Evolutionary conservation across 2,329 filamentous ascomycete species (phyloP).

Genomic region (Cladosporium sp.): DNA sequence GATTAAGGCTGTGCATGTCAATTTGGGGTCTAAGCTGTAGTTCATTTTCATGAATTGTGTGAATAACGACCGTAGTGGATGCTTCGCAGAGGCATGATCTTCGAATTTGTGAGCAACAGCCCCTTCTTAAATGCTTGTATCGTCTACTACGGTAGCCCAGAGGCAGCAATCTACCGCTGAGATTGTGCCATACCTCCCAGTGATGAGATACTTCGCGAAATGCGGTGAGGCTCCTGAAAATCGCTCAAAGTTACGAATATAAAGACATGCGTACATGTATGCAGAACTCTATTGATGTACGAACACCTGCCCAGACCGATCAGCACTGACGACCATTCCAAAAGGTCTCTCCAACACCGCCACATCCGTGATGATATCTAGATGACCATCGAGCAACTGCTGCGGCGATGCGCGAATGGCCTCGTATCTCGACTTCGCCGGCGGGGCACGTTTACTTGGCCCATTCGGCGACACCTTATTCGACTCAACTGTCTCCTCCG

Average conservation of each 20-base stretch:
- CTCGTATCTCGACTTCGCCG: slow-evolving; percentile 64
- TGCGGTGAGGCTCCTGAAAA: no score
- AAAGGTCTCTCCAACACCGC: slow-evolving; percentile 85
- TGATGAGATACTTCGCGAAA: no score
- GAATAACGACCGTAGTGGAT: not conserved
- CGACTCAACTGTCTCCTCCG: slow-evolving; percentile 21
- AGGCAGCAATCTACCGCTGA: no score
- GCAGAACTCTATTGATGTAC: slow-evolving; percentile 57
- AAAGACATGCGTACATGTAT: no score
- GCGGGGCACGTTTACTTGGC: slow-evolving; percentile 32
- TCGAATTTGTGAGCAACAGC: no score
- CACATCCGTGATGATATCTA: slow-evolving; percentile 84
- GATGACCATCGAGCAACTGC: slow-evolving; percentile 74
- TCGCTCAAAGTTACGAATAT: no score
- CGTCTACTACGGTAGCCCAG: no score
- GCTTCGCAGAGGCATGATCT: not conserved
- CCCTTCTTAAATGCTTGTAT: no score
- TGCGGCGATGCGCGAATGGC: slow-evolving; percentile 86
- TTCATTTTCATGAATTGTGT: not conserved
- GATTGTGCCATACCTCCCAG: no score
- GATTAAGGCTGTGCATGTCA: slow-evolving; percentile 50
- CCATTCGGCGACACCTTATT: slow-evolving; percentile 24
- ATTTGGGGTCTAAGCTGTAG: slow-evolving; percentile 41
- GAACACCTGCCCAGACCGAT: slow-evolving; percentile 84
- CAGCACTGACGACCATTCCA: slow-evolving; percentile 86